Base-by-base conservation (phyloP, 2,329 filamentous ascomycete genomes). In the Diaporthe velutina region DNA sequence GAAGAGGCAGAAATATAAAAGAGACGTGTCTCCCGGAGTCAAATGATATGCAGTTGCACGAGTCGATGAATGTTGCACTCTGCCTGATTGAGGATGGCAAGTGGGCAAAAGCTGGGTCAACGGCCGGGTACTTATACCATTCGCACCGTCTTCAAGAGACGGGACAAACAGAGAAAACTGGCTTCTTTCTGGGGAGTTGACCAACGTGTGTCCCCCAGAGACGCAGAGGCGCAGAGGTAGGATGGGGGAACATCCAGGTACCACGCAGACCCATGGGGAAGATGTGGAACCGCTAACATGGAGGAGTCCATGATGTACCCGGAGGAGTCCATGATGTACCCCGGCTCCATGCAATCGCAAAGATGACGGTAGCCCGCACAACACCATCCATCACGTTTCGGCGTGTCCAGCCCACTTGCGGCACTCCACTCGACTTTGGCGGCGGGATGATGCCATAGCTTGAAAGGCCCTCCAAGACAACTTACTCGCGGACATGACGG, bases 381-480 rank as follows among this genome's bases (percentile, higher is more conserved):
- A 68, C 30, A 68, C 54, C 64, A 68, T 54, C 45, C 64, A 28
- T 54, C 58, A 54, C 48, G 45, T 67, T 71, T 67, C 30, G 40
- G 58, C 57, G 50, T 61, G 66, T 64, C 35, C 45, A 58, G 22
- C 58, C 52, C 33, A 64, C 54, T 17, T 30, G 25, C 48, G n/a
- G 64, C 33, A 38, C 64, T 19, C 45, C 64, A 68, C 48, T 54
- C 64, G n/a, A 54, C 48, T 38, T 33, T 58, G 40, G 48, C 58
- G 48, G 70, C 58, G 70, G 54, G 54, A 74, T 72, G 73, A 76
- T 76, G 73, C 73, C 73, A 71, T 74, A 35, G 71, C n/a, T 30
- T 25, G 45, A 38, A 28, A 52, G 13, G 1, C 45, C 30, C 9
- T 68, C 64, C 15, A 52, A 28, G 30, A 13, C 48, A 9, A 68